phyloP scores from a whole-genome alignment of 164 flowering plant genomes.

The Nelumbo lutea region DNA sequence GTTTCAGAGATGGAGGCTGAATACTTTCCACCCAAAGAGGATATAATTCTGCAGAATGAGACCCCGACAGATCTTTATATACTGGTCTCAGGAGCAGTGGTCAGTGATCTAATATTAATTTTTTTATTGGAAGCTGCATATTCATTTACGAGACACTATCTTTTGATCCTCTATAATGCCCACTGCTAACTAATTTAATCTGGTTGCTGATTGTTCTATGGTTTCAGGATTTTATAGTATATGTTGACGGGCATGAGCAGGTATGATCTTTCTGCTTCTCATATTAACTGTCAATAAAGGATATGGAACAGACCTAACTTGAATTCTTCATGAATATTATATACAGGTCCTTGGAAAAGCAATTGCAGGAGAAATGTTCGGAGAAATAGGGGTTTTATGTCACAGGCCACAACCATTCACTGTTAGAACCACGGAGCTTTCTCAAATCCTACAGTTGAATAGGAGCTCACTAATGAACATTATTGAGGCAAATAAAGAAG shows the following conservation, averaged over 20 bases:
- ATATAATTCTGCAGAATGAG: slow-evolving; percentile 89
- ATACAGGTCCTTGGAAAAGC: slow-evolving; percentile 69
- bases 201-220: background rate
- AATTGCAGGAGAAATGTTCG: slow-evolving; percentile 66
- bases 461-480: slow-evolving; percentile 48
- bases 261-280: too few species aligned
- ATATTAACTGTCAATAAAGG: background rate
- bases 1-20: slow-evolving; percentile 96
- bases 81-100: slow-evolving; percentile 81
- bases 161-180: background rate
- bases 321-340: background rate
- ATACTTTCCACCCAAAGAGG: slow-evolving; percentile 91
- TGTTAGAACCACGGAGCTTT: slow-evolving; percentile 64
- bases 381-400: slow-evolving; percentile 95
- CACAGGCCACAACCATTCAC: slow-evolving; percentile 84
- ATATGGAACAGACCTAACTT: background rate
- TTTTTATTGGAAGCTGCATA: slow-evolving; percentile 11
- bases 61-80: slow-evolving; percentile 95
- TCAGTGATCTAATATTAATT: slow-evolving; percentile 25
- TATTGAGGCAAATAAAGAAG: slow-evolving; percentile 52
- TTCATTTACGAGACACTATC: background rate
- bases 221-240: background rate
- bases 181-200: background rate
- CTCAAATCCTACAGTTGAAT: slow-evolving; percentile 67
- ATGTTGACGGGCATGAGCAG: too few species aligned